Evolutionary conservation across 306 rosid genomes (phyloP), one percentile per base, ranked within the genome.

Genomic region (Dryas octopetala): DNA sequence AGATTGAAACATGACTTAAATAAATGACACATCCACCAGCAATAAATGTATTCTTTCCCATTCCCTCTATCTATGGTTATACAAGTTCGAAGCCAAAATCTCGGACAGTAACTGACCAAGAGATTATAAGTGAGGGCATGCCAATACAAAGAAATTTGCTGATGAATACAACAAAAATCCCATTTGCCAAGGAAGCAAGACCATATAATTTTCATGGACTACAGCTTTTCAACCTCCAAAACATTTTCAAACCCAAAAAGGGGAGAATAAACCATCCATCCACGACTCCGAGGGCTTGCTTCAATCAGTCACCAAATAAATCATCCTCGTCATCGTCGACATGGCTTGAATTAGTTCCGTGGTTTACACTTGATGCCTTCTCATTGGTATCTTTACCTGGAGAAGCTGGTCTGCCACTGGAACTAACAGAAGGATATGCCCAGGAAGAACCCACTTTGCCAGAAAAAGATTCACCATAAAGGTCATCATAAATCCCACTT

Each of bases 401-500:
- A 66, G 85, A 82, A 71, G 82, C 75, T 51, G 41, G 71, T 66
- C 73, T 73, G 47, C 48, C 87, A 48, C 87, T 79, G 28, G 86
- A 70, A 77, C 73, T 23, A 28, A 50, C 80, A 53, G 90, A 79
- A 52, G 97, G 70, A 84, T 83, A 88, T 62, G 99, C 99, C 99
- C 99, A 95, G 28, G 99, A 89, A 46, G 96, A 88, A 70, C 99
- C 99, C 62, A 88, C 89, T 78, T 88, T 89, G 50, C 86, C 93
- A n/a, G 92, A 79, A 65, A 86, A 77, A 6, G 96, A 95, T 28
- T 95, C 97, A 72, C 99, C 99, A 80, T 89, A 95, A 14, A 95
- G 96, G 79, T 89, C 97, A 77, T 95, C 99, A 54, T 92, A 92
- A 55, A 95, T 83, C 74, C 96, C 94, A 47, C 86, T 75, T 85